These are phyloP conservation scores for Periconia sp. DNA, from an alignment of 2,329 filamentous ascomycete species.

Conservation along the genomic window DNA sequence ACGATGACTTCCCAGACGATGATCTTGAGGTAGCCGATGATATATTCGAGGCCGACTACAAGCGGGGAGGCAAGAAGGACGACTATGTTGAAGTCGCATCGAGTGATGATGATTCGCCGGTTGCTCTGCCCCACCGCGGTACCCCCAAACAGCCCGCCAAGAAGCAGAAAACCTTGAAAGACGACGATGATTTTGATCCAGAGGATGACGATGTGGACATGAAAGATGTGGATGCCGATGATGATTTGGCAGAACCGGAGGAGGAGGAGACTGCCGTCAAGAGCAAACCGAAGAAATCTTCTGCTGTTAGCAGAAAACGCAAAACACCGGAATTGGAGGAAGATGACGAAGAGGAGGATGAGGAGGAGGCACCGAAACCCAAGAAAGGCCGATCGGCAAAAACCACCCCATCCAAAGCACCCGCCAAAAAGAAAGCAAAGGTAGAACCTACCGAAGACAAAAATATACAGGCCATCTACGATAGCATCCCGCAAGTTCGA, in stretches of 20 bases:
- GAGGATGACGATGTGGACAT: conserved; percentile 55
- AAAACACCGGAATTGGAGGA: conserved; percentile 58
- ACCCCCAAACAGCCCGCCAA: conserved; percentile 46
- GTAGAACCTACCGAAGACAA: conserved; percentile 64
- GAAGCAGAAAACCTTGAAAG: conserved; percentile 49
- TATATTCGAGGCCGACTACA: conserved; percentile 75
- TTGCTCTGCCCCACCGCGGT: conserved; percentile 34
- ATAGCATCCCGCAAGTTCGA: conserved; percentile 80
- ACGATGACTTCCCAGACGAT: conserved; percentile 52
- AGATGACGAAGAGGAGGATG: conserved; percentile 58
- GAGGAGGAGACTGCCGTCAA: conserved; percentile 45
- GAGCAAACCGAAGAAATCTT: conserved; percentile 43
- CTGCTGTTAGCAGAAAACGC: conserved; percentile 51
- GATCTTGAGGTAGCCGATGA: conserved; percentile 69
- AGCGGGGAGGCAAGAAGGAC: conserved; percentile 65
- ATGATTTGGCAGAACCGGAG: conserved; percentile 50
- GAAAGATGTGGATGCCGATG: conserved; percentile 52
- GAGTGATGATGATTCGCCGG: conserved; percentile 30
- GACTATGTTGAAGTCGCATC: conserved; percentile 65
- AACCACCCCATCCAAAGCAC: conserved; percentile 48
- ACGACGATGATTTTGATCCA: conserved; percentile 45
- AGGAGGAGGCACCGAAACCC: conserved; percentile 54
- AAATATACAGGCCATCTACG: conserved; percentile 78
- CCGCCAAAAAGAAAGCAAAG: conserved; percentile 61
- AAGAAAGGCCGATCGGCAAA: conserved; percentile 57